phyloP scores from a whole-genome alignment of 345 rosid genomes.

The Odontarrhena argentea region DNA sequence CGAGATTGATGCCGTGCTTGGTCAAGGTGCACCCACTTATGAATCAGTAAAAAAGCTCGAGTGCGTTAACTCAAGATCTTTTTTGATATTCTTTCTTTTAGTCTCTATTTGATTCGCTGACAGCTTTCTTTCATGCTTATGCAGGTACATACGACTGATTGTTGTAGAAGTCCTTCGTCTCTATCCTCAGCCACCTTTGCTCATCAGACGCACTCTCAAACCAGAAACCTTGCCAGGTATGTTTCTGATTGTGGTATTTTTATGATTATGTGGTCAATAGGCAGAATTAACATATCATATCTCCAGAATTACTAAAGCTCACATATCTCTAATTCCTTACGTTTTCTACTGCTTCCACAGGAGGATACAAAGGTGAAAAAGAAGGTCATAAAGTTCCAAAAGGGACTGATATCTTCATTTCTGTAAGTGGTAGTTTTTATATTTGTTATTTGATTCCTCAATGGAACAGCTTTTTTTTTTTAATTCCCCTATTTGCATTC shows the following conservation, averaged over 20 bases:
- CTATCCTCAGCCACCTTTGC: slow-evolving; percentile 93
- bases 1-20: slow-evolving; percentile 82
- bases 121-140: slow-evolving; percentile 13
- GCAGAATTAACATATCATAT: slow-evolving; percentile 6
- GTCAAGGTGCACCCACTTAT: slow-evolving; percentile 58
- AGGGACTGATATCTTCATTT: slow-evolving; percentile 88
- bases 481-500: not conserved
- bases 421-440: slow-evolving; percentile 51
- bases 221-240: slow-evolving; percentile 80
- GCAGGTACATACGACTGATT: slow-evolving; percentile 76
- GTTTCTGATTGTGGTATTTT: not conserved
- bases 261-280: not conserved
- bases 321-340: not conserved
- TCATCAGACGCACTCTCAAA: slow-evolving; percentile 78
- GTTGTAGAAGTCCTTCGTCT: slow-evolving; percentile 89
- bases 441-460: not conserved
- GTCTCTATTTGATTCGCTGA: not conserved
- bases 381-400: slow-evolving; percentile 72
- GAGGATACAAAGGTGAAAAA: slow-evolving; percentile 78
- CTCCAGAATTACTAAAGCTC: not conserved
- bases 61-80: slow-evolving; percentile 47
- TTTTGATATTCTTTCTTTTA: not conserved
- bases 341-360: slow-evolving; percentile 43
- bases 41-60: slow-evolving; percentile 75
- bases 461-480: not conserved